phyloP scores from a whole-genome alignment of 2,329 filamentous ascomycete genomes.

The Alternaria sp. region DNA sequence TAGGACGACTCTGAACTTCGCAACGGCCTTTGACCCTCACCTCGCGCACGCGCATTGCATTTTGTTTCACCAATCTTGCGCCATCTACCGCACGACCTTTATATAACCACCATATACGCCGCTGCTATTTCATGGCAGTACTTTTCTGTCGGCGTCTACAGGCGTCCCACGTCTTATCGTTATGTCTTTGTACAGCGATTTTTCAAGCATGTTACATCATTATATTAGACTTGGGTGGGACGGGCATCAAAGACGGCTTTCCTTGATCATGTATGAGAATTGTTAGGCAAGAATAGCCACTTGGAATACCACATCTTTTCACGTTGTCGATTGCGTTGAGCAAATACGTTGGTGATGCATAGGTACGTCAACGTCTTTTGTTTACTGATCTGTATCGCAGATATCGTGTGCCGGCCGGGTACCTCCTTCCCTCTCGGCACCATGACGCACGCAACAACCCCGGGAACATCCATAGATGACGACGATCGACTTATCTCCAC shows the following conservation, averaged over 20 bases:
- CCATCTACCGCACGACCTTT: not conserved
- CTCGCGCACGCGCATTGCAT: not conserved
- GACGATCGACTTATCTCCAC: not conserved
- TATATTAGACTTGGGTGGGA: not conserved
- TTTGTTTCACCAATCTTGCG: not conserved
- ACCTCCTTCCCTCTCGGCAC: not conserved
- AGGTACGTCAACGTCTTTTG: not conserved
- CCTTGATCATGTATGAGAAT: not conserved
- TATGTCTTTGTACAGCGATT: not conserved
- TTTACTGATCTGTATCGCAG: not conserved
- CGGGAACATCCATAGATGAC: not conserved
- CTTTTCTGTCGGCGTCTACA: not conserved
- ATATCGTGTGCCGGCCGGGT: not conserved
- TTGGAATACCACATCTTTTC: not conserved
- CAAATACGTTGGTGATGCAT: not conserved
- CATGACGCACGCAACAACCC: not conserved
- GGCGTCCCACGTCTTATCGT: not conserved
- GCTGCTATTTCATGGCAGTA: not conserved
- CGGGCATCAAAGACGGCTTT: not conserved
- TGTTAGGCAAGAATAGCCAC: not conserved
- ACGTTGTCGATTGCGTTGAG: not conserved
- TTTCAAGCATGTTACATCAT: not conserved
- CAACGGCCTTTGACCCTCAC: not conserved
- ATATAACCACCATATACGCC: not conserved
- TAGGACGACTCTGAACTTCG: slow-evolving; percentile 13